Evolutionary conservation across 2,329 filamentous ascomycete species (phyloP).

Genomic region (Fusarium sp.): DNA sequence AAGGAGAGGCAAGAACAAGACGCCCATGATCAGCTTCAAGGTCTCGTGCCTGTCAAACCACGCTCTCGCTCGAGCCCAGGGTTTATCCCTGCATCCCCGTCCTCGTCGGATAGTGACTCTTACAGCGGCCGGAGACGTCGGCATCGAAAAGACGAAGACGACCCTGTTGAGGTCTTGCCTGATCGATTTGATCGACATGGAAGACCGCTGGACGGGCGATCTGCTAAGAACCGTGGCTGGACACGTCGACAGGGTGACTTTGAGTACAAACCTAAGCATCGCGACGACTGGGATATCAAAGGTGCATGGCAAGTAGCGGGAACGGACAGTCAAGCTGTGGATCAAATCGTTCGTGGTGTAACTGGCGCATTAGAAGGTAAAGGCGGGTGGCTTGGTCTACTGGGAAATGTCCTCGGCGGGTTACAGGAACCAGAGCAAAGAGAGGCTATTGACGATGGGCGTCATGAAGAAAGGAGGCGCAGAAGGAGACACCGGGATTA

Average conservation of each 20-base stretch:
- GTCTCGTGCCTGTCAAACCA: slow-evolving; percentile 34
- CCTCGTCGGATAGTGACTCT: slow-evolving; percentile 52
- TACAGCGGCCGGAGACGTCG: slow-evolving; percentile 44
- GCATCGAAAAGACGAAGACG: slow-evolving; percentile 47
- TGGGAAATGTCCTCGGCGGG: slow-evolving; percentile 53
- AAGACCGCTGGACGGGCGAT: slow-evolving; percentile 55
- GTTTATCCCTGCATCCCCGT: slow-evolving; percentile 53
- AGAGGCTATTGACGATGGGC: slow-evolving; percentile 36
- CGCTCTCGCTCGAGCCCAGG: slow-evolving; percentile 21
- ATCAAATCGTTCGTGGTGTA: slow-evolving; percentile 51
- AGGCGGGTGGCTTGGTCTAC: slow-evolving; percentile 51
- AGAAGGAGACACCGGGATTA: slow-evolving; percentile 38
- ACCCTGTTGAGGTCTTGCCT: slow-evolving; percentile 62
- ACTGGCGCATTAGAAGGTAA: slow-evolving; percentile 52
- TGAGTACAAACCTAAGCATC: slow-evolving; percentile 54
- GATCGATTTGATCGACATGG: slow-evolving; percentile 65
- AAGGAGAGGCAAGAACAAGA: slow-evolving; percentile 38
- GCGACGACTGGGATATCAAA: slow-evolving; percentile 55
- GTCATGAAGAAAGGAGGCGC: slow-evolving; percentile 35
- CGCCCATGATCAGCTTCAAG: slow-evolving; percentile 39
- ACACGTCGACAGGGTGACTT: slow-evolving; percentile 62
- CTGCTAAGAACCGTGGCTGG: slow-evolving; percentile 45
- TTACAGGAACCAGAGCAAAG: slow-evolving; percentile 27
- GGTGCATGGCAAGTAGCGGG: slow-evolving; percentile 64
- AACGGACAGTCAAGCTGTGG: slow-evolving; percentile 60